Evolutionary conservation across 495 filamentous ascomycete genomes (phyloP).

Genomic region (Penicillium daleae): DNA sequence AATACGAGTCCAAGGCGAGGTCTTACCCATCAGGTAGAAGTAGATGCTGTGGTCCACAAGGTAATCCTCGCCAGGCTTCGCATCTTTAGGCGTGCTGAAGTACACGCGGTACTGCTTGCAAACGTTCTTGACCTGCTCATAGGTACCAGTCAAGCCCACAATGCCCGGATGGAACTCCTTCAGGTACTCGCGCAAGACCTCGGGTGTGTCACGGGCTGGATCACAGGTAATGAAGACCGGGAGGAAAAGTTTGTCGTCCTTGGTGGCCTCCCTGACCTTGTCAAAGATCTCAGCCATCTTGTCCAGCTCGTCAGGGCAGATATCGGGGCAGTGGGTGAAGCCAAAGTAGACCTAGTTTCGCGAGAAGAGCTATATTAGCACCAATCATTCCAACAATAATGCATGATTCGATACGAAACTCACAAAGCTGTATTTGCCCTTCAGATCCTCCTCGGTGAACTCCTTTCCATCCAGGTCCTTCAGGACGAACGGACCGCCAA

Average conservation of each 20-base stretch:
- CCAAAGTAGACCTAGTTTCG: constrained; percentile 83
- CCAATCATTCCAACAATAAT: neutral
- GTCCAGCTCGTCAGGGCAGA: constrained; percentile 98
- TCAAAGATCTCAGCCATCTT: constrained; percentile 97
- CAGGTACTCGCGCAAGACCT: constrained; percentile 81
- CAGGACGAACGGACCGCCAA: constrained; percentile 84
- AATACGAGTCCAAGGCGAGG: neutral
- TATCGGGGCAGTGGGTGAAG: constrained; percentile 97
- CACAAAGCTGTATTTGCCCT: constrained; percentile 80
- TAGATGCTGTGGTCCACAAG: constrained; percentile 98
- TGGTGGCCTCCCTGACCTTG: constrained; percentile 61
- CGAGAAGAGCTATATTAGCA: neutral
- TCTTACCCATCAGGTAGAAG: constrained; percentile 94
- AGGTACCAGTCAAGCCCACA: constrained; percentile 88
- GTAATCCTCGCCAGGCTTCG: constrained; percentile 93
- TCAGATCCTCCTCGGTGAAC: constrained; percentile 77
- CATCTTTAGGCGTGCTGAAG: constrained; percentile 86
- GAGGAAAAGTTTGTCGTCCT: constrained; percentile 54
- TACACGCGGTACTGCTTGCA: constrained; percentile 97
- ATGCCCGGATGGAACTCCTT: constrained; percentile 90
- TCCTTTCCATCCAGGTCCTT: constrained; percentile 77
- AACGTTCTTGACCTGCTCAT: constrained; percentile 85
- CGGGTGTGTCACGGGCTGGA: constrained; percentile 84
- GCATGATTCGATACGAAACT: constrained; percentile 24
- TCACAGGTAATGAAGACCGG: constrained; percentile 97